Percentiles rank a stretch among this genome's conserved stretches.
Conservation (phyloP, 345 rosid species). For the Eucalyptus guilfoylei region DNA sequence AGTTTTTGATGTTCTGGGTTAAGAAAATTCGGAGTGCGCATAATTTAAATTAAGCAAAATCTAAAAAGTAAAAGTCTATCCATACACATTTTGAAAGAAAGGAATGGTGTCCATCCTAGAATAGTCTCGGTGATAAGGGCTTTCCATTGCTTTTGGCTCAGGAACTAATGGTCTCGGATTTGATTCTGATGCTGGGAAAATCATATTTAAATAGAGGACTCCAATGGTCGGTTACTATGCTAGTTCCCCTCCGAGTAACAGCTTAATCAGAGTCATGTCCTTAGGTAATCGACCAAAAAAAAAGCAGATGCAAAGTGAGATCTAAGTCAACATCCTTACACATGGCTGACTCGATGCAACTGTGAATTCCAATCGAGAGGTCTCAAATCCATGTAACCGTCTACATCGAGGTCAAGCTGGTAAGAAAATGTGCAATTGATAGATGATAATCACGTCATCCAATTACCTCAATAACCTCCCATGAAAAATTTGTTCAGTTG, state of each 20-base stretch:
- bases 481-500: too few species aligned
- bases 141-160: background rate
- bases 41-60: background rate
- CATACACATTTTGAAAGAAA: background rate
- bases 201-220: background rate
- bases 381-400: background rate
- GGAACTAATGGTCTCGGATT: background rate
- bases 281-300: background rate
- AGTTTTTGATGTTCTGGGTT: background rate
- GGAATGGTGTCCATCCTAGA: background rate
- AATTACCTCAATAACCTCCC: background rate
- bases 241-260: background rate
- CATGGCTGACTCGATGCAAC: background rate
- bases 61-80: background rate
- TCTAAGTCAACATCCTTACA: background rate
- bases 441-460: background rate
- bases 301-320: background rate
- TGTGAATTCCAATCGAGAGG: background rate
- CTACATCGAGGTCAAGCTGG: background rate
- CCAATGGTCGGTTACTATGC: fast-evolving
- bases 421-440: background rate
- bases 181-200: background rate
- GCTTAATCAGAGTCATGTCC: background rate
- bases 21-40: background rate
- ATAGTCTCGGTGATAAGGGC: background rate